A percentile compares a stretch with the other conserved stretches of the same genome.
Conservation (phyloP, 176 grass and related monocot genomes). For the Eleusine coracana region DNA sequence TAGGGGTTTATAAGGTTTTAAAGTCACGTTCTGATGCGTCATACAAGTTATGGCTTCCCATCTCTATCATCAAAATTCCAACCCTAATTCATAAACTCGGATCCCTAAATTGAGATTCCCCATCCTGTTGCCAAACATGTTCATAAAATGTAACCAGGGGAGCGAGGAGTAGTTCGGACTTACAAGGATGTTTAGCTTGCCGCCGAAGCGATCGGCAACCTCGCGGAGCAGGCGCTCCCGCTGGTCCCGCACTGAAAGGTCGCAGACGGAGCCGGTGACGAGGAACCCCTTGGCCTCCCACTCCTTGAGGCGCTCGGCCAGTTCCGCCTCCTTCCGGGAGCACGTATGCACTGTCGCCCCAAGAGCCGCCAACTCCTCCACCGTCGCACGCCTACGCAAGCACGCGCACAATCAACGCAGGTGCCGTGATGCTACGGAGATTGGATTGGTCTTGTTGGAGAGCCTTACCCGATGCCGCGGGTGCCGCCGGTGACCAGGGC, state of each 20-base stretch:
- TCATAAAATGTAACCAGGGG: neutral
- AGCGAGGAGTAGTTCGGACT: neutral
- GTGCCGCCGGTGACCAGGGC: slow-evolving; percentile 79
- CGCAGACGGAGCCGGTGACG: slow-evolving; percentile 63
- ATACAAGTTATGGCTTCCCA: neutral
- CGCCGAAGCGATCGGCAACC: slow-evolving; percentile 43
- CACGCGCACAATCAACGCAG: neutral
- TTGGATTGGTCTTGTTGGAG: neutral
- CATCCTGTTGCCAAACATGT: neutral
- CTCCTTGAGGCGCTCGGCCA: slow-evolving; percentile 47
- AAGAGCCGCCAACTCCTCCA: slow-evolving; percentile 64
- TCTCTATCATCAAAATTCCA: neutral
- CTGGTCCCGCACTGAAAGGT: slow-evolving; percentile 61
- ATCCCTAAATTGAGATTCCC: neutral
- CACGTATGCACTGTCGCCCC: slow-evolving; percentile 68
- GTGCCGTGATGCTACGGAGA: neutral
- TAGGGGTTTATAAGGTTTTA: neutral
- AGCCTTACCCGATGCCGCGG: slow-evolving; percentile 67
- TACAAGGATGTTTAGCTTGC: slow-evolving; percentile 74
- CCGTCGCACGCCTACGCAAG: slow-evolving; percentile 51
- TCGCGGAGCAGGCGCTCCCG: slow-evolving; percentile 44
- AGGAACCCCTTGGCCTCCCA: slow-evolving; percentile 49
- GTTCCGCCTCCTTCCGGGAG: slow-evolving; percentile 54
- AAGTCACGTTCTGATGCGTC: neutral
- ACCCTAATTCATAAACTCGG: neutral